phyloP scores from a whole-genome alignment of 345 rosid genomes.

The Ceriops zippeliana region DNA sequence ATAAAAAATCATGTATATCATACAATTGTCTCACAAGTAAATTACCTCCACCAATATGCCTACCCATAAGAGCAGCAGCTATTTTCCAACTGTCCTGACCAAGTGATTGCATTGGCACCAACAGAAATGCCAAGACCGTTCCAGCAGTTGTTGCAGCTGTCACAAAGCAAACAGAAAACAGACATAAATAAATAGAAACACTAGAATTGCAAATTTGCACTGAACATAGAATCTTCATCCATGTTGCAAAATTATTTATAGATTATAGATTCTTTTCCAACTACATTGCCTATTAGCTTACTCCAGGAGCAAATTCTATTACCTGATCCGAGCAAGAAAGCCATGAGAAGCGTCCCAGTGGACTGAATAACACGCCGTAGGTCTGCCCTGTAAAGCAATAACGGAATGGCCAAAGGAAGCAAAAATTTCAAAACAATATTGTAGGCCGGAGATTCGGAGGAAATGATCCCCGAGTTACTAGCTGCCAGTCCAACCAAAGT shows the following conservation, averaged over 20 bases:
- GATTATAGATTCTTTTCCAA: too few relatives aligned
- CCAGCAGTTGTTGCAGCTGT: constrained; percentile 79
- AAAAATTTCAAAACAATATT: constrained; percentile 59
- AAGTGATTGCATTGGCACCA: constrained; percentile 84
- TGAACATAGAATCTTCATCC: too few relatives aligned
- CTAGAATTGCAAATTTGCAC: too few relatives aligned
- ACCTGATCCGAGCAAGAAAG: constrained; percentile 84
- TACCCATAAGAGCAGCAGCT: constrained; percentile 94
- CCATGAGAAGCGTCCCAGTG: constrained; percentile 68
- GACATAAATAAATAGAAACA: neutral
- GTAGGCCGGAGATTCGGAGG: constrained; percentile 66
- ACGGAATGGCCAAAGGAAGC: constrained; percentile 76
- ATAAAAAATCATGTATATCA: neutral
- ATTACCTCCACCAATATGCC: constrained; percentile 81
- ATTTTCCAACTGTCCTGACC: constrained; percentile 89
- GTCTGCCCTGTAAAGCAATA: constrained; percentile 76
- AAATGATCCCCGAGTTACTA: constrained; percentile 68
- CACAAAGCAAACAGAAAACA: constrained; percentile 6
- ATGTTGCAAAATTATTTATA: too few relatives aligned
- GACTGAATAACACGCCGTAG: constrained; percentile 65
- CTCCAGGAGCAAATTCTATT: constrained; percentile 2
- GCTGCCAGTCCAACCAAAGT: constrained; percentile 78
- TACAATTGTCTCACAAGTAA: neutral
- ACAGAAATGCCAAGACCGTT: constrained; percentile 58
- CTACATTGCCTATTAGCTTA: neutral